Evolutionary conservation across 2,329 filamentous ascomycete genomes (phyloP).

Genomic region (Amauroascus niger): DNA sequence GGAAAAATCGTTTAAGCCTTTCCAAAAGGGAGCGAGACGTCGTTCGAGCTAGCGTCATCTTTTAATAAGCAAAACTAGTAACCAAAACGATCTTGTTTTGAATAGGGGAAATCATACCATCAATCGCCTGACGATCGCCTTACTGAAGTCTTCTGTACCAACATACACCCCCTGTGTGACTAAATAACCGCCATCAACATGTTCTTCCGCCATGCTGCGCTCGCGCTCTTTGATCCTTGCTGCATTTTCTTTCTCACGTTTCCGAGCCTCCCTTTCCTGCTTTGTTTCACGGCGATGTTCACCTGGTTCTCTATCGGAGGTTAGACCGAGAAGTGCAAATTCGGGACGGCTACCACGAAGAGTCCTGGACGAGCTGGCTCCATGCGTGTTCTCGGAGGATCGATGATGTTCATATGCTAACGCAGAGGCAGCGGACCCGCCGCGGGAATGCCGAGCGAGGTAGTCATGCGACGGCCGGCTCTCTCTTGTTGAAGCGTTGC

Average conservation of each 20-base stretch:
- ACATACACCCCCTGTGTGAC: conserved; percentile 93
- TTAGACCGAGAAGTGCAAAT: conserved; percentile 50
- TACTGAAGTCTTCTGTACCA: conserved; percentile 86
- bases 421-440: conserved; percentile 2
- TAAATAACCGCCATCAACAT: conserved; percentile 86
- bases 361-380: conserved; percentile 19
- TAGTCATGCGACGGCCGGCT: conserved; percentile 25
- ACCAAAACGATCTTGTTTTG: background rate
- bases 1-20: conserved; percentile 79
- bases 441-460: conserved; percentile 12
- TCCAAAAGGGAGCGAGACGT: conserved; percentile 88
- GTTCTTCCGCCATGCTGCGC: conserved; percentile 79
- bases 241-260: conserved; percentile 68
- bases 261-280: conserved; percentile 80
- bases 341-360: conserved; percentile 47
- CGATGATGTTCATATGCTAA: conserved; percentile 8
- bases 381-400: conserved; percentile 1
- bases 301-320: conserved; percentile 42
- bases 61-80: background rate
- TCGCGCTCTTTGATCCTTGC: conserved; percentile 74
- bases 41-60: conserved; percentile 70
- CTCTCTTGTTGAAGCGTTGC: conserved; percentile 41
- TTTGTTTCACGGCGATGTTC: conserved; percentile 72
- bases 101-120: conserved; percentile 55
- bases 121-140: conserved; percentile 73